These are phyloP conservation scores for Apiospora rasikravindrae DNA, from an alignment of 2,329 filamentous ascomycete species.

Conservation along the genomic window DNA sequence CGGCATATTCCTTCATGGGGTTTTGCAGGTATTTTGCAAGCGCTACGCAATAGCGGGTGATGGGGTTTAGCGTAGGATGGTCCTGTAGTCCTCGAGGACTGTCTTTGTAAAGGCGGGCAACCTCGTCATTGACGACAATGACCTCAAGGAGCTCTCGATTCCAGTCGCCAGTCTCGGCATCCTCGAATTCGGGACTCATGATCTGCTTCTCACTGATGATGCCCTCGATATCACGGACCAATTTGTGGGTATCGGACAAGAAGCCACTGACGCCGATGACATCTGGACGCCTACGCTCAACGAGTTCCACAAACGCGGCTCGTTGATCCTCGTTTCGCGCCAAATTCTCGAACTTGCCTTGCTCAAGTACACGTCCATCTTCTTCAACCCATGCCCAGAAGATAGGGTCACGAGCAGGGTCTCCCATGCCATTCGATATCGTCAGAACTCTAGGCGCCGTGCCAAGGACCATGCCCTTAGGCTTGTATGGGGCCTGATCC, in stretches of 20 bases:
- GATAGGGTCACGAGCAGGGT: conserved; percentile 75
- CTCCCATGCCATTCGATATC: conserved; percentile 83
- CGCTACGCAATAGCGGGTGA: conserved; percentile 88
- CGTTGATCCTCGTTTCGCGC: conserved; percentile 70
- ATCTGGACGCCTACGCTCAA: conserved; percentile 82
- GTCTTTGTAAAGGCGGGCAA: conserved; percentile 94
- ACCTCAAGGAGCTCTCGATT: conserved; percentile 83
- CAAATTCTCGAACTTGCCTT: conserved; percentile 85
- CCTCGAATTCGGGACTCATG: conserved; percentile 80
- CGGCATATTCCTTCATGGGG: conserved; percentile 94
- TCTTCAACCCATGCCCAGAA: conserved; percentile 95
- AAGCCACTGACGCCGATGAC: conserved; percentile 90
- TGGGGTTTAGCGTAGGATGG: conserved; percentile 77
- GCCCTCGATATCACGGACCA: conserved; percentile 81
- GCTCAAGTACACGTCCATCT: conserved; percentile 85
- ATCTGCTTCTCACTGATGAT: conserved; percentile 80
- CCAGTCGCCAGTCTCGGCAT: conserved; percentile 76
- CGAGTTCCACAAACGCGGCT: conserved; percentile 76
- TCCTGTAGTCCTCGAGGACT: conserved; percentile 80
- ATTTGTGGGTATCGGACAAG: conserved; percentile 82
- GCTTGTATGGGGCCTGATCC: conserved; percentile 95
- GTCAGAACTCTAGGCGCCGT: conserved; percentile 87
- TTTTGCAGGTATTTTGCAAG: conserved; percentile 93
- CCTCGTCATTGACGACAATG: conserved; percentile 92
- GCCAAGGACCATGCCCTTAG: conserved; percentile 88